Percentiles rank a stretch among this genome's conserved stretches.
These are phyloP conservation scores for Fusarium avenaceum DNA, from an alignment of 2,329 filamentous ascomycete genomes.

Conservation along the genomic window DNA sequence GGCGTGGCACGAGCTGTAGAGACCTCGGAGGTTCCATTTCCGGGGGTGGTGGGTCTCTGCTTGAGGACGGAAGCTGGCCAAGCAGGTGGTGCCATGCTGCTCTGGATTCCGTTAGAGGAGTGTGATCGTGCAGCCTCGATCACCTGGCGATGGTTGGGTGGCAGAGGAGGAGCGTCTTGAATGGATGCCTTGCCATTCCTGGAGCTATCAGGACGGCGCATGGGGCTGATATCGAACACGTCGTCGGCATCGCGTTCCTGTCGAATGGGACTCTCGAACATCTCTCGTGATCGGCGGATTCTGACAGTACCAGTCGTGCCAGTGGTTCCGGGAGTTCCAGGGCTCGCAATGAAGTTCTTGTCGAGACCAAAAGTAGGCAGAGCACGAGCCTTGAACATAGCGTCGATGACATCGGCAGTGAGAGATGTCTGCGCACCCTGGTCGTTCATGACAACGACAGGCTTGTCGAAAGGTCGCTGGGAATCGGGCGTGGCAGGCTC, in stretches of 20 bases:
- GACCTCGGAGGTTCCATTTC: constrained; percentile 55
- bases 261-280: constrained; percentile 59
- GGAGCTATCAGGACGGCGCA: constrained; percentile 77
- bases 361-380: constrained; percentile 48
- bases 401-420: constrained; percentile 85
- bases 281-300: constrained; percentile 64
- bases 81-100: constrained; percentile 84
- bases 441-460: constrained; percentile 67
- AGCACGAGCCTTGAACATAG: constrained; percentile 69
- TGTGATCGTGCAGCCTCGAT: constrained; percentile 82
- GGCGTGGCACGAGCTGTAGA: constrained; percentile 65
- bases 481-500: constrained; percentile 66
- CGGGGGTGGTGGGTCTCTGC: constrained; percentile 72
- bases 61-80: constrained; percentile 81
- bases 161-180: constrained; percentile 76
- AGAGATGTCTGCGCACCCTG: constrained; percentile 85
- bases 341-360: constrained; percentile 53
- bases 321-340: constrained; percentile 53
- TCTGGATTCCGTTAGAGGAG: constrained; percentile 63
- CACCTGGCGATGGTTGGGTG: constrained; percentile 83
- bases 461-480: constrained; percentile 67
- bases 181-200: constrained; percentile 69
- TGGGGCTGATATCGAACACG: constrained; percentile 53
- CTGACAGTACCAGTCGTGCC: constrained; percentile 59
- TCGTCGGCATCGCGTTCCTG: constrained; percentile 58